Base-by-base conservation (phyloP, 768 basidiomycete genomes). In the Cystobasidium ongulense region DNA sequence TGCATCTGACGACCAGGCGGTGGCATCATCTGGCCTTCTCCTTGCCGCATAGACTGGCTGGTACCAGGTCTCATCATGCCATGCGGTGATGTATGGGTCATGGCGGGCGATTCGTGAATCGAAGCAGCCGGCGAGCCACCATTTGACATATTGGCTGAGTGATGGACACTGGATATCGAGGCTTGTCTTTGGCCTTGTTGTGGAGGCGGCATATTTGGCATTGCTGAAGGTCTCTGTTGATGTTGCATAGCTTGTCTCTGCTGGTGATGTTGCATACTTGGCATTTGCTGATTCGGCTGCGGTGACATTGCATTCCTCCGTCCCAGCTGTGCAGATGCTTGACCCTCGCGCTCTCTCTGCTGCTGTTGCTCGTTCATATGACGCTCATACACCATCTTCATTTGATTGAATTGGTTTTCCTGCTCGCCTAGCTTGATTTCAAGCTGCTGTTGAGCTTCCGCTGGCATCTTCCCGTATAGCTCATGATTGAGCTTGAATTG, bases 321-420 rank as follows among this genome's bases (percentile, higher is more conserved):
- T 29, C 5, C 57, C 29, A 17, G 64, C 64, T 66, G 65, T 41
- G 65, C 65, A 10, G 21, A 50, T n/a, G 39, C 25, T 18, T 52
- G 65, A 17, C 29, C n/a, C 46, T 50, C 46, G n/a, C 39, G 39
- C 39, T 39, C 39, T 17, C 39, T 39, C 7, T 39, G 39, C 39
- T 39, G 39, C 41, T 39, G 64, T 27, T 66, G 29, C 52, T 54
- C 64, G 23, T 27, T 27, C 31, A 71, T 38, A 57, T 36, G 36
- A 1, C 54, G 31, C 25, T 54, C 68, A 59, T 71, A 71, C 4
- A 59, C 36, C 29, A 27, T 54, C 17, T 53, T 54, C 36, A 57
- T 33, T 10, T 71, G 68, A 31, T 57, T 38, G 29, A 71, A 54
- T 53, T 71, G 68, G n/a, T 39, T 35, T 38, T 71, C 53, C 25